These are phyloP conservation scores for Lantana camara DNA, from an alignment of 257 asterid genomes.

Conservation along the genomic window DNA sequence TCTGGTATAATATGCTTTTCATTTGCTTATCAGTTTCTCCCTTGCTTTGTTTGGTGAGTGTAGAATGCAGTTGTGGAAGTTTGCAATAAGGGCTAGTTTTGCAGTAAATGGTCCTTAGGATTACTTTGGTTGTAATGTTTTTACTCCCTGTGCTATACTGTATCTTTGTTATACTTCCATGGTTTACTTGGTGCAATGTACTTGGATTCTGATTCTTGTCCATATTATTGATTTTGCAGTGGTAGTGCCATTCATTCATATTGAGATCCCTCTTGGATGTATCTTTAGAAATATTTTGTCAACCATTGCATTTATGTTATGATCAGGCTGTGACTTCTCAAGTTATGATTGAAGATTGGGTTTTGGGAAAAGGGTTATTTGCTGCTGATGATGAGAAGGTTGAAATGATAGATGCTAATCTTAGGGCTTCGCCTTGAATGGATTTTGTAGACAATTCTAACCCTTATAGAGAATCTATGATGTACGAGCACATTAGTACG, in stretches of 20 bases:
- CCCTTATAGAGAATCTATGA: no score
- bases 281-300: background rate
- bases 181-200: background rate
- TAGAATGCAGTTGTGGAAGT: constrained; percentile 3
- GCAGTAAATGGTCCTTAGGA: constrained; percentile 1
- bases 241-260: no score
- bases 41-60: constrained; percentile 5
- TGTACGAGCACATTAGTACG: no score
- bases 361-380: constrained; percentile 64
- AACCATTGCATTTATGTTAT: background rate
- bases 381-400: constrained; percentile 20
- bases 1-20: background rate
- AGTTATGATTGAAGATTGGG: constrained; percentile 83
- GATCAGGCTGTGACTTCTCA: constrained; percentile 53
- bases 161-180: background rate
- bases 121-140: background rate
- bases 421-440: constrained; percentile 19
- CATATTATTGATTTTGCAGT: background rate
- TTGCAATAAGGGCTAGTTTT: background rate
- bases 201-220: background rate
- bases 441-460: no score
- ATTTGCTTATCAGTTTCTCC: background rate
- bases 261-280: background rate
- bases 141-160: background rate
- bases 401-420: background rate